These are phyloP conservation scores for Neurospora intermedia DNA, from an alignment of 495 filamentous ascomycete genomes.

Conservation along the genomic window DNA sequence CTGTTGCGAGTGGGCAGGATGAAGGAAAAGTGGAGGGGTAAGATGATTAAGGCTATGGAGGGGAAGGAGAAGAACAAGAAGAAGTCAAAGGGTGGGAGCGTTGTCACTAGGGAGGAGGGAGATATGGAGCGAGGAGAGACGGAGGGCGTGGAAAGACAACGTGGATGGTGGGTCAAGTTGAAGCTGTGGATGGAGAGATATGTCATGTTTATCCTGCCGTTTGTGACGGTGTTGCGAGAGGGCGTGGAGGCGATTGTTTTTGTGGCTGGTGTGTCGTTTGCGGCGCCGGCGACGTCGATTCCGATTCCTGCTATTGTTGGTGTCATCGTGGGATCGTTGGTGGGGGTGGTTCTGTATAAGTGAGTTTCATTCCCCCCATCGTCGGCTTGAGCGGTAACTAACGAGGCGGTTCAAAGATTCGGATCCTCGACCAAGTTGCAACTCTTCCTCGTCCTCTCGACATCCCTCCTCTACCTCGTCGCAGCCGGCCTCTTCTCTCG, in stretches of 20 bases:
- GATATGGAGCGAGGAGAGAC: conserved; percentile 12
- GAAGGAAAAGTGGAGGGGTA: conserved; percentile 74
- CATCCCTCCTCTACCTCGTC: conserved; percentile 79
- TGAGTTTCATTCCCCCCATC: conserved; percentile 29
- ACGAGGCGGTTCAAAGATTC: conserved; percentile 23
- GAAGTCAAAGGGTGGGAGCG: background rate
- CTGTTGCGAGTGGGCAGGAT: conserved; percentile 75
- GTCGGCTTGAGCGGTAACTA: background rate
- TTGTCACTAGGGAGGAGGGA: background rate
- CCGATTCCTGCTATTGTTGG: conserved; percentile 65
- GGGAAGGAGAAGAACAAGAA: conserved; percentile 26
- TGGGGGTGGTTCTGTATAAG: conserved; percentile 71
- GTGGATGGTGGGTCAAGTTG: conserved; percentile 13
- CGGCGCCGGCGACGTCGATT: conserved; percentile 61
- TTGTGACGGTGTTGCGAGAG: conserved; percentile 75
- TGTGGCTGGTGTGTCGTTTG: conserved; percentile 68
- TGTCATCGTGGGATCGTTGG: conserved; percentile 46
- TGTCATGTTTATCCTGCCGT: conserved; percentile 70
- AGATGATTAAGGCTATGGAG: conserved; percentile 59
- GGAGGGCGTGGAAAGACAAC: background rate
- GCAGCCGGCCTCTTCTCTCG: conserved; percentile 74
- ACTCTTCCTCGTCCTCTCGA: conserved; percentile 69
- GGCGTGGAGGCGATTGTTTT: conserved; percentile 76
- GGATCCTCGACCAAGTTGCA: conserved; percentile 54
- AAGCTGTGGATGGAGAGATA: conserved; percentile 66